Conservation (phyloP, 129 eudicot species). For the Tagetes erecta region DNA sequence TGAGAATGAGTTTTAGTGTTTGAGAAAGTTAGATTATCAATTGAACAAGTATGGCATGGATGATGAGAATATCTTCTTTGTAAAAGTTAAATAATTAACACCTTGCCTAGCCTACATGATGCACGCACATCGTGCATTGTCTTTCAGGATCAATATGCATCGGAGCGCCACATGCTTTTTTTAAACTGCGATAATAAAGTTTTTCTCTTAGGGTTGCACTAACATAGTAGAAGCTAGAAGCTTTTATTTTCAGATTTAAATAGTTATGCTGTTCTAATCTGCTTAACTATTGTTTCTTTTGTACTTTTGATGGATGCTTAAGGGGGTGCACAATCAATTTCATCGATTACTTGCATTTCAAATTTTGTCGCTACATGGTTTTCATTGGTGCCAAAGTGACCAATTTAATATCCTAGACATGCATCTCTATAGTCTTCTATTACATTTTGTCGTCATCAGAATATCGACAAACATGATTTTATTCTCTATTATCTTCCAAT, state of each 20-base stretch:
- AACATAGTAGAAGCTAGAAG: background rate
- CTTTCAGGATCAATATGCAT: no score
- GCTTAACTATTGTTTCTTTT: background rate
- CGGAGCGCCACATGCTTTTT: no score
- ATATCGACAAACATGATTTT: background rate
- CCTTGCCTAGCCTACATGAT: no score
- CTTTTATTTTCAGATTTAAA: background rate
- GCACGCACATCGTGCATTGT: no score
- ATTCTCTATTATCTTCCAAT: background rate
- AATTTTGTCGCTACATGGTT: background rate
- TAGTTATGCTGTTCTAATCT: background rate
- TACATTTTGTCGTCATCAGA: background rate
- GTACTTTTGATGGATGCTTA: background rate
- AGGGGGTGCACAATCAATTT: no score
- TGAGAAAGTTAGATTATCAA: no score
- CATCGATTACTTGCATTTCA: background rate
- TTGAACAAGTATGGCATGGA: no score
- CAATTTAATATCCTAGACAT: background rate
- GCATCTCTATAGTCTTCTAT: background rate
- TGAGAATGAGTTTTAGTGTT: no score
- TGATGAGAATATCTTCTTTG: no score
- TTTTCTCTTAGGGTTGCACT: no score
- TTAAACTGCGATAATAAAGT: no score
- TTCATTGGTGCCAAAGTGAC: background rate
- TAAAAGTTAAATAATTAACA: no score